Conservation (phyloP, 495 filamentous ascomycete species). For the Penicillium maclennaniae region DNA sequence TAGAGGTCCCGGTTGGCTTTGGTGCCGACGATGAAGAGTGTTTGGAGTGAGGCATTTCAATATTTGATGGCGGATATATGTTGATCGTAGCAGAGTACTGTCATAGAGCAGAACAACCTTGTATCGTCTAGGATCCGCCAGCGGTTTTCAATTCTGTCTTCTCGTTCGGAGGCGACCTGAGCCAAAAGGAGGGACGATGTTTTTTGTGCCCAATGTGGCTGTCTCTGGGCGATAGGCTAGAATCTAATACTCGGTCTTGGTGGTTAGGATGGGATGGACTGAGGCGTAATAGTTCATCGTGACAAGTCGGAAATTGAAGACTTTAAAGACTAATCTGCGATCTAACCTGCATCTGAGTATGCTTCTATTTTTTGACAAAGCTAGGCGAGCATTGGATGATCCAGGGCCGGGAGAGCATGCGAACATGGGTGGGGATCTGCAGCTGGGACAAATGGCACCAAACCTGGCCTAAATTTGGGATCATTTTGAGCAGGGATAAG, state of each 20-base stretch:
- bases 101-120: too few species aligned
- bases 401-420: constrained; percentile 2
- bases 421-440: constrained; percentile 4
- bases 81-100: too few species aligned
- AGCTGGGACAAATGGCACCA: too few species aligned
- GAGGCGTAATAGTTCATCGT: constrained; percentile 8
- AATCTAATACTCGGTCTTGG: neutral
- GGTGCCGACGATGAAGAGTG: too few species aligned
- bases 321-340: constrained; percentile 13
- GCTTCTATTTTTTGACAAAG: constrained; percentile 11
- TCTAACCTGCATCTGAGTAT: constrained; percentile 4
- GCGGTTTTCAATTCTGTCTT: too few species aligned
- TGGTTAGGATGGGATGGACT: neutral
- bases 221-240: constrained; percentile 1
- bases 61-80: too few species aligned
- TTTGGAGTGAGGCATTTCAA: too few species aligned
- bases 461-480: constrained; percentile 7
- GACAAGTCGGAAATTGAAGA: constrained; percentile 11
- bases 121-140: too few species aligned
- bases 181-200: too few species aligned
- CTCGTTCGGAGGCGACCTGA: too few species aligned
- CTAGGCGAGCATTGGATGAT: neutral
- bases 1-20: too few species aligned
- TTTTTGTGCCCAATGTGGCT: too few species aligned
- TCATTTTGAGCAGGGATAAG: neutral